Percentiles rank a stretch among this genome's conserved stretches.
These are phyloP conservation scores for Phytophthora rubi DNA, from an alignment of 352 stramenopile genomes.

Conservation along the genomic window DNA sequence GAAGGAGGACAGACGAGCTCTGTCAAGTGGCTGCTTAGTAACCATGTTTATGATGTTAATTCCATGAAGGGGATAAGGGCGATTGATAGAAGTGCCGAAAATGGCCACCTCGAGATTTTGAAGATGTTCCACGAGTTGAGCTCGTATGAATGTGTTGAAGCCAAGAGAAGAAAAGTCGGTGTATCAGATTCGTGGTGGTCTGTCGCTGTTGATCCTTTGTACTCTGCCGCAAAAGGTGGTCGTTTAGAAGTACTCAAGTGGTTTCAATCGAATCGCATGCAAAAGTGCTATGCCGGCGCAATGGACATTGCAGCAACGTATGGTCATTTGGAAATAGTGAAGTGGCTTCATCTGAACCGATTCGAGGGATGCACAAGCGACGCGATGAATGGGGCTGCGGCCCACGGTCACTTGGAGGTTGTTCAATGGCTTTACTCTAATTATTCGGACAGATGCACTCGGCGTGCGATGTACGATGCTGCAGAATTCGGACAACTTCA, in stretches of 20 bases:
- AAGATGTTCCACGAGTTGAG: background rate
- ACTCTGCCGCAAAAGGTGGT: background rate
- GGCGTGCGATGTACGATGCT: background rate
- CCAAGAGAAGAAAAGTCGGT: background rate
- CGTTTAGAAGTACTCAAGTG: background rate
- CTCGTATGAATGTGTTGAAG: background rate
- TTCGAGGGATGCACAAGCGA: background rate
- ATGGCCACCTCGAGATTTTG: background rate
- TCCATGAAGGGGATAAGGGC: background rate
- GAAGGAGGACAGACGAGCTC: background rate
- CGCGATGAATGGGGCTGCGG: background rate
- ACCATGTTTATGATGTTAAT: background rate
- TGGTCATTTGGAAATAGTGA: background rate
- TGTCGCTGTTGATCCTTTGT: background rate
- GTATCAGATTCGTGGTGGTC: background rate
- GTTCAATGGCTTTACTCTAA: background rate
- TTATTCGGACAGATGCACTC: background rate
- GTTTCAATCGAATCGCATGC: background rate
- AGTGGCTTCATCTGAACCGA: slow-evolving; percentile 8
- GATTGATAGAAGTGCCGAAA: background rate
- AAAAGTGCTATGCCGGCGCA: background rate
- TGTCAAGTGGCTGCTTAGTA: background rate
- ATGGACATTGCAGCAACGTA: slow-evolving; percentile 3
- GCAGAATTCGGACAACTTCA: background rate
- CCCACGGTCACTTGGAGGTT: background rate